Evolutionary conservation across 352 stramenopile genomes (phyloP).

Genomic region (Phytophthora crassamura): DNA sequence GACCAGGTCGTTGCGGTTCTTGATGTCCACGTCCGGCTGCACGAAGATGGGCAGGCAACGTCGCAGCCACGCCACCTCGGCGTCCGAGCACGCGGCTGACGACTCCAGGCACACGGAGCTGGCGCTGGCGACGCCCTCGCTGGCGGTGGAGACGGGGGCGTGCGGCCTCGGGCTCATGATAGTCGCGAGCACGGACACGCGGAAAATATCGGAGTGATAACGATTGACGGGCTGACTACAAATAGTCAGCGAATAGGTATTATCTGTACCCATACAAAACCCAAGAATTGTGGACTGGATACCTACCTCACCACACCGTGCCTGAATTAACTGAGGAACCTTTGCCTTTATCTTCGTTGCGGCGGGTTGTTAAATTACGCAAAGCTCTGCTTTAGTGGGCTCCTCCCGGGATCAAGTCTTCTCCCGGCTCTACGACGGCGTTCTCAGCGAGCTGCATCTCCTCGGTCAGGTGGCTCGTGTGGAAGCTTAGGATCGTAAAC

Average conservation of each 20-base stretch:
- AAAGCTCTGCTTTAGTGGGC: constrained; percentile 20
- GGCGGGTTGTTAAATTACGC: too few species aligned
- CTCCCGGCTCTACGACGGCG: constrained; percentile 28
- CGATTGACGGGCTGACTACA: constrained; percentile 7
- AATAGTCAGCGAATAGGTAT: too few species aligned
- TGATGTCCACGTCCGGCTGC: constrained; percentile 84
- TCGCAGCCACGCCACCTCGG: constrained; percentile 78
- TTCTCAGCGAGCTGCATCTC: constrained; percentile 62
- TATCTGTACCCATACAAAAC: neutral
- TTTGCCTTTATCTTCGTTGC: too few species aligned
- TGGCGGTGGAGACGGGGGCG: constrained; percentile 23
- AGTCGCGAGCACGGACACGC: neutral
- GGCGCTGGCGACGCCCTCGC: constrained; percentile 22
- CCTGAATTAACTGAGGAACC: too few species aligned
- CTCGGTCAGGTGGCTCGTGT: constrained; percentile 86
- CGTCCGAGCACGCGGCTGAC: constrained; percentile 28
- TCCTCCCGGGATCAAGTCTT: constrained; percentile 38
- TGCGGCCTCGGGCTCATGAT: constrained; percentile 30
- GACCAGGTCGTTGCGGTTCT: constrained; percentile 82
- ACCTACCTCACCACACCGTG: too few species aligned
- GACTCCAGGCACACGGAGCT: constrained; percentile 29
- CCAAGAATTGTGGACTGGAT: neutral
- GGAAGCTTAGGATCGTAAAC: constrained; percentile 87
- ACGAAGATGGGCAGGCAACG: constrained; percentile 85
- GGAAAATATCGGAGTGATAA: constrained; percentile 11